Conservation (phyloP, 2,329 filamentous ascomycete genomes). For the Phaeophleospora eucalypticola region DNA sequence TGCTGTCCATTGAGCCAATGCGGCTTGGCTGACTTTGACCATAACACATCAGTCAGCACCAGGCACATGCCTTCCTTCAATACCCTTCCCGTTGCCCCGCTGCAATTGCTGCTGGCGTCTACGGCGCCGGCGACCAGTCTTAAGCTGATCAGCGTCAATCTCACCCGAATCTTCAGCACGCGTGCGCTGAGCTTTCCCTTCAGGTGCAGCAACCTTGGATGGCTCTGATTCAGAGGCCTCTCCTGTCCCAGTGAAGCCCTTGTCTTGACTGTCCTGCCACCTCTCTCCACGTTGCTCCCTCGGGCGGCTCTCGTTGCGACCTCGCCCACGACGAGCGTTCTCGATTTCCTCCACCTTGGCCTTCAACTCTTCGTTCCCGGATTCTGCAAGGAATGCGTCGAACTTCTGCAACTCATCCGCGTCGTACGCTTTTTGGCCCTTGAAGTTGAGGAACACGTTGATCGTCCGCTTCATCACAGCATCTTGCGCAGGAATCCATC, state of each 20-base stretch:
- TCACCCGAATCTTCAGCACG: no score
- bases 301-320: no score
- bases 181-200: no score
- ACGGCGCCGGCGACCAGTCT: background rate
- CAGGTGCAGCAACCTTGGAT: no score
- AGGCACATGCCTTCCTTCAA: background rate
- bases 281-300: no score
- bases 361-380: constrained; percentile 1
- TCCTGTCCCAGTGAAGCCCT: no score
- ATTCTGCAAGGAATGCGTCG: background rate
- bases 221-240: no score
- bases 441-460: constrained; percentile 10
- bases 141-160: background rate
- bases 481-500: constrained; percentile 14
- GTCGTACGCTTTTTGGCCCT: constrained; percentile 1
- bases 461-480: constrained; percentile 16
- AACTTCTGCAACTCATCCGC: constrained; percentile 2
- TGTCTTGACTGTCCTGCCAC: no score
- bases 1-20: background rate
- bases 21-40: background rate
- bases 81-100: background rate
- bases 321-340: background rate
- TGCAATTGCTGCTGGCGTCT: background rate
- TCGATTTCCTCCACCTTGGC: constrained; percentile 1
- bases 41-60: background rate